phyloP scores from a whole-genome alignment of 768 basidiomycete species.

The Psilocybe sp. region DNA sequence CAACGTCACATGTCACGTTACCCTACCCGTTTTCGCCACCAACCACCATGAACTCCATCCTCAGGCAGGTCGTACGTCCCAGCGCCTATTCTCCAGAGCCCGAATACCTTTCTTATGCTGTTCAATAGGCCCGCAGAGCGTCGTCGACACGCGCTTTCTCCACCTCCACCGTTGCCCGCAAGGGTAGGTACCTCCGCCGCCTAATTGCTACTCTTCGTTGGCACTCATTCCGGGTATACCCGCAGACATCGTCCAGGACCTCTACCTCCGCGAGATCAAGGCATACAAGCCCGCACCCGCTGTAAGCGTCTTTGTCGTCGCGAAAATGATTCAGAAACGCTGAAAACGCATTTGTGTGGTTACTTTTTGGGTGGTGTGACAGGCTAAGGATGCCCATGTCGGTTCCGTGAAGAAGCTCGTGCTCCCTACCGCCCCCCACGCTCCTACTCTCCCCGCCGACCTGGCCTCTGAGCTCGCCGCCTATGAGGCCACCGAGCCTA shows the following conservation, averaged over 20 bases:
- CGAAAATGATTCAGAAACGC: neutral
- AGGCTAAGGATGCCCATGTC: conserved; percentile 91
- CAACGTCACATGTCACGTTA: conserved; percentile 36
- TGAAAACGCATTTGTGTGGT: neutral
- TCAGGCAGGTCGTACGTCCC: conserved; percentile 54
- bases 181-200: conserved; percentile 44
- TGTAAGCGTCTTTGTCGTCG: conserved; percentile 45
- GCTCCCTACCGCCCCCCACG: conserved; percentile 68
- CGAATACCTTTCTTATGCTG: conserved; percentile 1
- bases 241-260: conserved; percentile 88
- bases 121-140: conserved; percentile 47
- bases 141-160: conserved; percentile 57
- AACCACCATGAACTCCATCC: conserved; percentile 65
- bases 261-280: conserved; percentile 89
- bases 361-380: neutral
- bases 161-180: conserved; percentile 56
- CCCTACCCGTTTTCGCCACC: conserved; percentile 37
- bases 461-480: conserved; percentile 85
- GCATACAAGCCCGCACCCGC: conserved; percentile 75
- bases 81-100: conserved; percentile 30
- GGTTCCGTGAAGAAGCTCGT: conserved; percentile 82
- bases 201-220: conserved; percentile 8
- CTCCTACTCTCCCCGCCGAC: conserved; percentile 75
- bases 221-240: conserved; percentile 37
- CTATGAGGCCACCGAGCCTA: conserved; percentile 83